phyloP scores from a whole-genome alignment of 2,329 filamentous ascomycete species.

The Colletotrichum acutatum region DNA sequence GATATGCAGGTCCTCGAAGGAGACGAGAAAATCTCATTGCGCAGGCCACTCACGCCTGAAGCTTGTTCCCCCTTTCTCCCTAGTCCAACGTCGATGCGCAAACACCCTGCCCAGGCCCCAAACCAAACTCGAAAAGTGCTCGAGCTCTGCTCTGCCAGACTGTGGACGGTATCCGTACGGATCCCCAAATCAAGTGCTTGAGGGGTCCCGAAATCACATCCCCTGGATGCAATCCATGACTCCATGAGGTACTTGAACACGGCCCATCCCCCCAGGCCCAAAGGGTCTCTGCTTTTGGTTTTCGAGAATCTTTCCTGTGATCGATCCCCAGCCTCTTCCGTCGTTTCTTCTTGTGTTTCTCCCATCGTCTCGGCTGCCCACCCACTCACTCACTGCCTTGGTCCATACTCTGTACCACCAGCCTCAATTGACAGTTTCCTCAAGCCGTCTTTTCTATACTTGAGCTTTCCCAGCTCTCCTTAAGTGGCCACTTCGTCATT shows the following conservation, averaged over 20 bases:
- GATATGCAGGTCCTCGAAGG: constrained; percentile 24
- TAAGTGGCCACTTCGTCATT: constrained; percentile 15
- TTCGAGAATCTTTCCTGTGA: constrained; percentile 16
- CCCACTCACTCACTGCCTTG: background rate
- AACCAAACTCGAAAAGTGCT: constrained; percentile 25
- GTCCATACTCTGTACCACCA: background rate
- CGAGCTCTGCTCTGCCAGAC: constrained; percentile 9
- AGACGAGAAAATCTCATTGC: constrained; percentile 30
- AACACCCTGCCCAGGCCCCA: constrained; percentile 13
- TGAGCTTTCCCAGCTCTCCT: background rate
- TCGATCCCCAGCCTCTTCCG: constrained; percentile 21
- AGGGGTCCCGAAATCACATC: constrained; percentile 5
- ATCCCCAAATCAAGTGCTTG: constrained; percentile 1
- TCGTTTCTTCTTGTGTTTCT: constrained; percentile 28
- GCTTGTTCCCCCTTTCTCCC: constrained; percentile 35
- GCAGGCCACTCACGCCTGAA: constrained; percentile 30
- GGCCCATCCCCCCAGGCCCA: constrained; percentile 6
- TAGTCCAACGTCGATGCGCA: constrained; percentile 35
- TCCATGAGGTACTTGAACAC: constrained; percentile 30
- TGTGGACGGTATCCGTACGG: background rate
- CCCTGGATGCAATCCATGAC: constrained; percentile 10
- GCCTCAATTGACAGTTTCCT: background rate
- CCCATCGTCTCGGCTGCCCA: constrained; percentile 20
- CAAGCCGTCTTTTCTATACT: constrained; percentile 20
- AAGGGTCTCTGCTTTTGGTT: background rate